phyloP scores from a whole-genome alignment of 768 basidiomycete genomes.

The Phaeolepiota aurea region DNA sequence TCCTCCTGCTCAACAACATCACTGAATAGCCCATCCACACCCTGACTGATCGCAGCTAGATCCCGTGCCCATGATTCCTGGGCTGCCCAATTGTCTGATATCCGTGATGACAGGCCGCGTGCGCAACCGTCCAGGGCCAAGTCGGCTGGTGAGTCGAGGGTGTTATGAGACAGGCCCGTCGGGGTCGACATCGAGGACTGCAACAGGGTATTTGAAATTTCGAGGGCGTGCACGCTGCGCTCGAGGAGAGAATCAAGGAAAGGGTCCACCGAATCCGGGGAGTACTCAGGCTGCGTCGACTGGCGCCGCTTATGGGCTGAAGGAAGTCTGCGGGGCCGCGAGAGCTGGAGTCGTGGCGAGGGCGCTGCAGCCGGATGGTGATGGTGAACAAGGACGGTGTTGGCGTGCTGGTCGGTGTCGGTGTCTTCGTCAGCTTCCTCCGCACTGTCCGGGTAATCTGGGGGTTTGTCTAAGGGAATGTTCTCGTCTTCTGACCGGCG shows the following conservation, averaged over 20 bases:
- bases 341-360: constrained; percentile 17
- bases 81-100: constrained; percentile 32
- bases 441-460: constrained; percentile 70
- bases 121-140: constrained; percentile 39
- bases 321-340: constrained; percentile 23
- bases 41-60: constrained; percentile 54
- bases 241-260: constrained; percentile 73
- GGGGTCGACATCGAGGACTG: constrained; percentile 72
- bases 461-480: constrained; percentile 49
- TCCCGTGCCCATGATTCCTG: constrained; percentile 60
- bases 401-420: constrained; percentile 27
- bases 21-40: constrained; percentile 52
- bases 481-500: constrained; percentile 11
- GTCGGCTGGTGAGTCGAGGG: constrained; percentile 38
- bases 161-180: constrained; percentile 37
- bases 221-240: constrained; percentile 77
- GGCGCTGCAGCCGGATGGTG: constrained; percentile 13
- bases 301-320: constrained; percentile 19
- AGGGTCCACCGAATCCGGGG: constrained; percentile 30
- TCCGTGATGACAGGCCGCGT: constrained; percentile 42
- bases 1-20: constrained; percentile 12
- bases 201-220: constrained; percentile 75
- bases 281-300: constrained; percentile 12
- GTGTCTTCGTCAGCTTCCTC: constrained; percentile 73
- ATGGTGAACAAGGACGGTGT: constrained; percentile 16